phyloP scores from a whole-genome alignment of 768 basidiomycete species.

The Mycena chlorophos region DNA sequence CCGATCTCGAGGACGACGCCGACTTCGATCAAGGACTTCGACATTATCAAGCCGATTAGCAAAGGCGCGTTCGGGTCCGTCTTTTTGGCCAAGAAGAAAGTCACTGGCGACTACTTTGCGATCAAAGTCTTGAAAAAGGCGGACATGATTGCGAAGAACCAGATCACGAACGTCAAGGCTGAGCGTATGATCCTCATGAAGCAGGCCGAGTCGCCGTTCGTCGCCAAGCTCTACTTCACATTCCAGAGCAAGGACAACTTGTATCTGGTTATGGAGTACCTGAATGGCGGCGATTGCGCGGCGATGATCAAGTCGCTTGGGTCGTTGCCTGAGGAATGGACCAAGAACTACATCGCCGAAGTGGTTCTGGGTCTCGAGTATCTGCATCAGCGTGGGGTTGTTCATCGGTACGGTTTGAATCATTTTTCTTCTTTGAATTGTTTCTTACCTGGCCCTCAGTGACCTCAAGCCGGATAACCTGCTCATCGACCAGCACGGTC shows the following conservation, averaged over 20 bases:
- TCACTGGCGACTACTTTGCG: conserved; percentile 97
- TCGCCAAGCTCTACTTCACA: conserved; percentile 96
- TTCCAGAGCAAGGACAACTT: conserved; percentile 99
- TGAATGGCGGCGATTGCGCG: conserved; percentile 97
- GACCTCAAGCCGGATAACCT: conserved; percentile 98
- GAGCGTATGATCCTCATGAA: conserved; percentile 99
- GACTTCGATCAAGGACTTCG: conserved; percentile 97
- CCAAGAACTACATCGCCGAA: conserved; percentile 93
- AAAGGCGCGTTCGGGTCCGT: conserved; percentile 99
- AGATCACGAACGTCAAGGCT: conserved; percentile 99
- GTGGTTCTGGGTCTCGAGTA: conserved; percentile 94
- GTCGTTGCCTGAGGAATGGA: conserved; percentile 93
- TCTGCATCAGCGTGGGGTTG: conserved; percentile 91
- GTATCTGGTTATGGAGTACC: conserved; percentile 99
- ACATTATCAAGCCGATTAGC: conserved; percentile 98
- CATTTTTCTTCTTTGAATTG: conserved; percentile 4
- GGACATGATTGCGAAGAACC: conserved; percentile 99
- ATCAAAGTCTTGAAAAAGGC: conserved; percentile 99
- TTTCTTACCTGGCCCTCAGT: conserved; percentile 42
- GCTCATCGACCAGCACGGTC: conserved; percentile 94
- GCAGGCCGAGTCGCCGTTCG: conserved; percentile 97
- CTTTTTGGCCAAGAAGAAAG: conserved; percentile 97
- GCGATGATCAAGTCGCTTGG: conserved; percentile 96
- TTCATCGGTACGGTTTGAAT: conserved; percentile 79
- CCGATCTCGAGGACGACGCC: conserved; percentile 78